Conservation (phyloP, 352 stramenopile genomes). For the Globisporangium okanoganense region DNA sequence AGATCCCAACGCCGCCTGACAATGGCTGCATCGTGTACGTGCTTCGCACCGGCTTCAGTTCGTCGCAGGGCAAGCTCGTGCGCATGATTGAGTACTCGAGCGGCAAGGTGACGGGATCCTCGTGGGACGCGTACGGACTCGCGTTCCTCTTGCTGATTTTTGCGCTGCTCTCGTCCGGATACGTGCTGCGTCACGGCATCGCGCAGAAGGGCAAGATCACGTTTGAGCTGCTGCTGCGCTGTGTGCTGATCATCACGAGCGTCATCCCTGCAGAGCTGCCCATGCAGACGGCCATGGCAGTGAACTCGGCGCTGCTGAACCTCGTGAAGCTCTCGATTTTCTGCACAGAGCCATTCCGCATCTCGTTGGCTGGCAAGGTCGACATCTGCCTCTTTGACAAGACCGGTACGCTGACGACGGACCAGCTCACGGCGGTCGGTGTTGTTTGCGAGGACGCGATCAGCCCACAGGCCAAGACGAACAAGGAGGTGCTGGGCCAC, state of each 20-base stretch:
- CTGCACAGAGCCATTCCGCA: slow-evolving; percentile 98
- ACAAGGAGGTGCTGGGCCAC: slow-evolving; percentile 54
- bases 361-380: slow-evolving; percentile 96
- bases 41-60: slow-evolving; percentile 96
- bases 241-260: slow-evolving; percentile 98
- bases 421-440: slow-evolving; percentile 93
- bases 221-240: slow-evolving; percentile 96
- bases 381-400: slow-evolving; percentile 99
- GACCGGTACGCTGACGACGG: slow-evolving; percentile 97
- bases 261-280: slow-evolving; percentile 98
- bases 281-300: slow-evolving; percentile 97
- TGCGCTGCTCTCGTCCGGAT: slow-evolving; percentile 92
- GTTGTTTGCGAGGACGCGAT: slow-evolving; percentile 85
- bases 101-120: slow-evolving; percentile 94
- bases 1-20: slow-evolving; percentile 83
- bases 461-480: slow-evolving; percentile 19
- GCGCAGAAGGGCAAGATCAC: slow-evolving; percentile 89
- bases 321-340: slow-evolving; percentile 96
- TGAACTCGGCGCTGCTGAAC: slow-evolving; percentile 95
- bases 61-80: slow-evolving; percentile 97
- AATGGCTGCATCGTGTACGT: slow-evolving; percentile 93
- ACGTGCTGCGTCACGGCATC: slow-evolving; percentile 91
- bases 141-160: slow-evolving; percentile 96
- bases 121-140: slow-evolving; percentile 95
- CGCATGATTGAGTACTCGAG: slow-evolving; percentile 98